Percentiles rank a stretch among this genome's conserved stretches.
Evolutionary conservation across 192 early-diverging fungal species (phyloP).

Genomic region (Coemansia sp.): DNA sequence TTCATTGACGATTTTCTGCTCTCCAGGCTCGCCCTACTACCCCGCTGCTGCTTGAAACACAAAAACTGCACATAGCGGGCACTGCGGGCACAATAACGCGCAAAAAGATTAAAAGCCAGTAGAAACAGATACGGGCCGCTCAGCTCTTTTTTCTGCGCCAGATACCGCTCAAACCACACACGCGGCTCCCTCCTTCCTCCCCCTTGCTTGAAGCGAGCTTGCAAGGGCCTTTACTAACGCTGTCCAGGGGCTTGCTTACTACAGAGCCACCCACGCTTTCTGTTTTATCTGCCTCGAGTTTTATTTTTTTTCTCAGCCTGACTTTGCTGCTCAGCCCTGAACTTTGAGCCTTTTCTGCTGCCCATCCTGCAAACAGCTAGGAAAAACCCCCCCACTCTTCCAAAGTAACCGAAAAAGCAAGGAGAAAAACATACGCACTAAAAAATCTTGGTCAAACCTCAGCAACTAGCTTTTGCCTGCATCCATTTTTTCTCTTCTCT

Average conservation of each 20-base stretch:
- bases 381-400: neutral
- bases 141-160: neutral
- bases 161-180: no score
- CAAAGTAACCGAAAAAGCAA: neutral
- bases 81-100: neutral
- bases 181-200: no score
- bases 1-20: neutral
- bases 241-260: neutral
- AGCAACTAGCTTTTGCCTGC: no score
- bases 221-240: neutral
- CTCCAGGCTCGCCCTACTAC: neutral
- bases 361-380: neutral
- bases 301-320: neutral
- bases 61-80: neutral
- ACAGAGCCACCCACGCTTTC: neutral
- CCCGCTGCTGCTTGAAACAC: neutral
- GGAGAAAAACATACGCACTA: neutral
- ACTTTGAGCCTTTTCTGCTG: neutral
- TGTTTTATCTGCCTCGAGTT: neutral
- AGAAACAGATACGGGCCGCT: neutral
- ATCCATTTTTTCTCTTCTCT: conserved; percentile 7
- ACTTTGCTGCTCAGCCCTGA: neutral
- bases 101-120: neutral
- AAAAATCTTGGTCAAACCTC: neutral
- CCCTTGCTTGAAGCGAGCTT: neutral